Conservation (phyloP, 1,284 basidiomycete species). For the Ceratobasidium sp. region DNA sequence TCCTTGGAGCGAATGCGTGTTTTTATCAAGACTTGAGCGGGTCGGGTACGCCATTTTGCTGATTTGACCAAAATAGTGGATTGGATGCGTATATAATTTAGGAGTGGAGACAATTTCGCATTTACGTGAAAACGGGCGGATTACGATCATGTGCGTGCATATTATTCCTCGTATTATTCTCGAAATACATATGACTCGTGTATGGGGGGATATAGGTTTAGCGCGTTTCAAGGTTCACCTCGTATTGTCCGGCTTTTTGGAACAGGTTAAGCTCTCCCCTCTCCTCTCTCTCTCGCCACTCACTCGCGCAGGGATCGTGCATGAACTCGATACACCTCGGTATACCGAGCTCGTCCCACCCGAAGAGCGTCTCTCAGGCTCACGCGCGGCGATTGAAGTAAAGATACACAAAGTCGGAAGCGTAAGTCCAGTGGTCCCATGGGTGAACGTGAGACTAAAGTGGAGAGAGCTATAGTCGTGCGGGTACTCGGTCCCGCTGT, state of each 20-base stretch:
- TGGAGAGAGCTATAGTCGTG: constrained; percentile 58
- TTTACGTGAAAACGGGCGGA: constrained; percentile 66
- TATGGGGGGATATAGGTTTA: constrained; percentile 16
- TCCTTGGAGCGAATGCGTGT: constrained; percentile 60
- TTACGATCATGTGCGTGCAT: constrained; percentile 63
- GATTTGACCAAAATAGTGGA: background rate
- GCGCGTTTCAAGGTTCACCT: constrained; percentile 54
- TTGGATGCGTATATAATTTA: constrained; percentile 48
- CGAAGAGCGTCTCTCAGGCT: constrained; percentile 60
- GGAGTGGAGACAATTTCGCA: constrained; percentile 69
- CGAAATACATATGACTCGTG: background rate
- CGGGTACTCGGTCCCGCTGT: constrained; percentile 64
- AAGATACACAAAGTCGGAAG: constrained; percentile 64
- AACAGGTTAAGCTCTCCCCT: constrained; percentile 57
- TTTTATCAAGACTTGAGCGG: constrained; percentile 72
- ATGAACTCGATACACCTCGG: constrained; percentile 65
- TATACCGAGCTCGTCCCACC: constrained; percentile 61
- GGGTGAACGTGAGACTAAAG: constrained; percentile 46
- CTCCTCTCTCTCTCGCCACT: background rate
- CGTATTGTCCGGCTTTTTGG: constrained; percentile 65
- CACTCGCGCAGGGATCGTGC: constrained; percentile 58
- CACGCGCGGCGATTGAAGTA: constrained; percentile 64
- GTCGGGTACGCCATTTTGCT: constrained; percentile 55
- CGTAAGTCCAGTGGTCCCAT: constrained; percentile 55
- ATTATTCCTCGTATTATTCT: constrained; percentile 61